Conservation (phyloP, 371 early-diverging fungal genomes). For the Saksenaea oblongispora region DNA sequence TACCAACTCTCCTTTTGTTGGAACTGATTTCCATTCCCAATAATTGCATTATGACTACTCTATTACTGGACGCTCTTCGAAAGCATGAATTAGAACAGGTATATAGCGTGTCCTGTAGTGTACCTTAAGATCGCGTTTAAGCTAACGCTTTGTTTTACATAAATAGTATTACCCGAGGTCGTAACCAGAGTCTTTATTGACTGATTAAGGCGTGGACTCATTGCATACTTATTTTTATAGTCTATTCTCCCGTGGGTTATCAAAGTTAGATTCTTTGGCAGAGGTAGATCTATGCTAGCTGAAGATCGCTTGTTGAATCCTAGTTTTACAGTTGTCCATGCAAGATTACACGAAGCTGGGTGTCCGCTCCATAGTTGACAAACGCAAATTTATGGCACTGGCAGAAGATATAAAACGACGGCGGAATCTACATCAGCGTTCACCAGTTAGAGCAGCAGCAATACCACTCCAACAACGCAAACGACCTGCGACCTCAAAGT, state of each 20-base stretch:
- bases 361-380: constrained; percentile 32
- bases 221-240: neutral
- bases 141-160: neutral
- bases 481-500: constrained; percentile 7
- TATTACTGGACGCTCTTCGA: neutral
- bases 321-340: constrained; percentile 19
- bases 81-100: constrained; percentile 1
- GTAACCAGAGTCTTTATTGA: neutral
- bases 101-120: neutral
- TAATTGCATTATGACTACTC: neutral
- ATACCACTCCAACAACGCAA: constrained; percentile 8
- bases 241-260: neutral
- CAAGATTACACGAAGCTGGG: constrained; percentile 31
- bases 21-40: neutral
- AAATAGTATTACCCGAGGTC: neutral
- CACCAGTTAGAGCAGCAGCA: neutral
- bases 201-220: neutral
- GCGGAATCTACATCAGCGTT: constrained; percentile 6
- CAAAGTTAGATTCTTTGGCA: neutral
- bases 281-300: neutral
- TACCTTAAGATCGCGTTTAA: neutral
- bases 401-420: constrained; percentile 25
- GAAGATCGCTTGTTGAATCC: neutral
- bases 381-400: constrained; percentile 26
- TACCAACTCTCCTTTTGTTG: no score